Evolutionary conservation across 2,329 filamentous ascomycete genomes (phyloP), one percentile per base, ranked within the genome.

Genomic region (Trichoderma sp.): DNA sequence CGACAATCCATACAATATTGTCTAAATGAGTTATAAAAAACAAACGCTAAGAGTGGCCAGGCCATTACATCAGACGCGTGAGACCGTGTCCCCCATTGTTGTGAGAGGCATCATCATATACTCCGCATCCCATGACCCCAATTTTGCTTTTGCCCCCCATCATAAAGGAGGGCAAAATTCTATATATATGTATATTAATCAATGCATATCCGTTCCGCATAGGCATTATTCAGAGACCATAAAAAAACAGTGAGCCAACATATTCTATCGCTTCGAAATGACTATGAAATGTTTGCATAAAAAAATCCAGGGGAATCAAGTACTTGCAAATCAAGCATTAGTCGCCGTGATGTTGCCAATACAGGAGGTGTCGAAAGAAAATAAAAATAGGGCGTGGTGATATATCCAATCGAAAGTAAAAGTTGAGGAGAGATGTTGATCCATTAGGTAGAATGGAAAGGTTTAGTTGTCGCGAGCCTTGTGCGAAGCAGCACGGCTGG

Each of bases 201-300:
- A 73, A 73, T 64, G 60, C 38, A 45, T 65, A 64, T 73, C 59
- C 60, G 38, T 35, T 65, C 31, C 60, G 31, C 59, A 21, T 65
- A 21, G 60, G 41, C 59, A 50, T 64, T 62, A 38, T 65, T 41
- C 27, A 38, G 24, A 72, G 63, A 45, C 38, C 24, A 21, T 59
- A 24, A 59, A 50, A 45, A 45, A 24, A 64, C n/a, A 63, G 21
- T 24, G n/a, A 71, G 60, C 56, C 35, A 56, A 69, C 29, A 29
- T 35, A 71, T 71, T 71, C 24, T 53, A 72, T 53, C 56, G 59
- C 68, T 63, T 72, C 68, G 21, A 53, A 27, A 64, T 63, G 56
- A 33, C 50, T 69, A 59, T 69, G 18, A 69, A 65, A 59, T 50
- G 21, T 62, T 31, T 63, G 18, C 27, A 50, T 24, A 12, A 63